Evolutionary conservation across 768 basidiomycete genomes (phyloP).

Genomic region (Cystofilobasidium bisporidii): DNA sequence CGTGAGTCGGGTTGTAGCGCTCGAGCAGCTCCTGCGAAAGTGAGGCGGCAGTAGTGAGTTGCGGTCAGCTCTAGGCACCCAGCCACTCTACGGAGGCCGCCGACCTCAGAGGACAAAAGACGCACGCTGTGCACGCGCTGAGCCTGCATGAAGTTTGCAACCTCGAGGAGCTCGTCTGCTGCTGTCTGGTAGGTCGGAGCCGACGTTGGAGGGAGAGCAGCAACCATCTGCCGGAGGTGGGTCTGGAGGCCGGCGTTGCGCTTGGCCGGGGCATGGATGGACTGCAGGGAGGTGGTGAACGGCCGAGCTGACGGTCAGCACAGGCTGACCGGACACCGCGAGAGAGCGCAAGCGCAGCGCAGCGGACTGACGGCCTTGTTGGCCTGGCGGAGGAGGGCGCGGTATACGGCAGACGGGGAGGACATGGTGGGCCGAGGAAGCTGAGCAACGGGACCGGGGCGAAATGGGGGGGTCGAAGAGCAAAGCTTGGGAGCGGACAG

Average conservation of each 20-base stretch:
- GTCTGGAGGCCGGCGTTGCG: slow-evolving; percentile 11
- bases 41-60: no score
- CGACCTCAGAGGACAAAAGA: background rate
- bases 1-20: slow-evolving; percentile 75
- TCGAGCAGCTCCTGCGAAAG: slow-evolving; percentile 59
- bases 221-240: slow-evolving; percentile 21
- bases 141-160: slow-evolving; percentile 56
- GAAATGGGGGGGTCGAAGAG: no score
- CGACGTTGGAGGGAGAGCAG: background rate
- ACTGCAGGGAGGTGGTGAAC: background rate
- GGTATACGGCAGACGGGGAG: slow-evolving; percentile 18
- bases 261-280: slow-evolving; percentile 17
- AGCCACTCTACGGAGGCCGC: no score
- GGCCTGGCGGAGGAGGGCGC: slow-evolving; percentile 24
- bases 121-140: slow-evolving; percentile 68
- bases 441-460: background rate
- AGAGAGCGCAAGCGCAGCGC: background rate
- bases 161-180: slow-evolving; percentile 12
- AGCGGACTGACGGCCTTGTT: slow-evolving; percentile 16
- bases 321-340: background rate
- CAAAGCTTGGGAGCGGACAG: no score
- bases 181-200: background rate
- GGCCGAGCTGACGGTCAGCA: background rate
- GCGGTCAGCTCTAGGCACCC: no score
- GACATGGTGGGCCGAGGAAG: background rate